Evolutionary conservation across 768 basidiomycete species (phyloP), one percentile per base, ranked within the genome.

Genomic region (Kwoniella bestiolae): DNA sequence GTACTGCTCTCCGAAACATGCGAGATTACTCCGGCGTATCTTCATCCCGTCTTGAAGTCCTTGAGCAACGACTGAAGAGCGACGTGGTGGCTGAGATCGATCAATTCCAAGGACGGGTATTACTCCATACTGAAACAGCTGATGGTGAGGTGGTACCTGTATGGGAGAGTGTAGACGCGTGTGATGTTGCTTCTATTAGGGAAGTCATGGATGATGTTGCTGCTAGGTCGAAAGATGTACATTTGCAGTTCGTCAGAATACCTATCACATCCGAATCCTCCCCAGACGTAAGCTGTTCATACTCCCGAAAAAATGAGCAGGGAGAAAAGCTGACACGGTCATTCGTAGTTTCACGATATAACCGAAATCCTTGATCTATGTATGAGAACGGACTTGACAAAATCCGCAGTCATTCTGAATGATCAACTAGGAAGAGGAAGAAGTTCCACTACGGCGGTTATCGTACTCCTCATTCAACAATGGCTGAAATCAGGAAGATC

Each of bases 21-120:
- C 64, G 52, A 41, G 94, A 96, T 80, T 97, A 94, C 82, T 91
- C 92, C 49, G 96, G 96, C 3, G 98, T 99, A 56, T 95, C 94
- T 0, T 87, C 91, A 3, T 87, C 89, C 28, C 87, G 96, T 12
- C 82, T 98, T 51, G 96, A 98, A 79, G 85, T 90, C 2, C 84
- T 98, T 29, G 96, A 99, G 79, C 91, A 94, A 61, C 85, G 95
- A 28, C 85, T 99, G 6, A 88, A 88, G 69, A 88, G 89, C 56
- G 96, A 99, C 81, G 91, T 98, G 9, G 82, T 92, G 35, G 83
- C 89, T 2, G 96, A 99, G 78, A 81, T 97, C 31, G 84, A 86
- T 35, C 82, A 88, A 9, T 95, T 95, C 76, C 91, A 91, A 28
- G 92, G 93, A 73, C 86, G 89, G 52, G 81, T 98, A 0, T 84